phyloP scores from a whole-genome alignment of 2,329 filamentous ascomycete species.

The Sclerotinia subarctica region DNA sequence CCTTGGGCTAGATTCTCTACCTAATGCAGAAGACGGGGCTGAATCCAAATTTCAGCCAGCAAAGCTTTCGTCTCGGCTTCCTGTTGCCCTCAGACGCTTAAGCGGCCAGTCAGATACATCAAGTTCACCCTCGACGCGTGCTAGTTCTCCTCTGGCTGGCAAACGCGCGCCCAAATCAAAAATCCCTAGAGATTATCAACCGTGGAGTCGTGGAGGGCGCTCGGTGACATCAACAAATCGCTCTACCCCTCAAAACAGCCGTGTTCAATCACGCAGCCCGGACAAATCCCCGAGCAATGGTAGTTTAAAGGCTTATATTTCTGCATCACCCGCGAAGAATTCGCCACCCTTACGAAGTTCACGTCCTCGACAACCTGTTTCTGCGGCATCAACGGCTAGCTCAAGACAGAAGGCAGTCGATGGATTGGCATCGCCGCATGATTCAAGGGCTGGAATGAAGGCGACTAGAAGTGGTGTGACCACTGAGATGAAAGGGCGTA shows the following conservation, averaged over 20 bases:
- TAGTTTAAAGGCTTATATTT: constrained; percentile 71
- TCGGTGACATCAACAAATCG: constrained; percentile 26
- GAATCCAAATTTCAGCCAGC: constrained; percentile 3
- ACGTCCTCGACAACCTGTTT: constrained; percentile 74
- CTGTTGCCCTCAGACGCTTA: constrained; percentile 31
- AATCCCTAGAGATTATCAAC: constrained; percentile 29
- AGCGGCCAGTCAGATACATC: constrained; percentile 46
- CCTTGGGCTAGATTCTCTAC: neutral
- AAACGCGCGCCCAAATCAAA: constrained; percentile 41
- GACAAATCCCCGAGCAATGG: constrained; percentile 43
- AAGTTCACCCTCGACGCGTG: constrained; percentile 32
- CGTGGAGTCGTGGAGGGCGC: constrained; percentile 34
- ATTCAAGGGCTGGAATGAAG: constrained; percentile 33
- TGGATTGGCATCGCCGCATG: constrained; percentile 29
- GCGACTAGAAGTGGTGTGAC: constrained; percentile 30
- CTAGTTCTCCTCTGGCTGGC: constrained; percentile 50
- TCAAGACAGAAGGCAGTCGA: constrained; percentile 65
- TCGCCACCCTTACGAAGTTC: constrained; percentile 81
- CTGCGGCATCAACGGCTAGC: constrained; percentile 67
- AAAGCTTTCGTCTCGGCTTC: constrained; percentile 32
- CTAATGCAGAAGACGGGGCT: neutral
- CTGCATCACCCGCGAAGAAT: constrained; percentile 64
- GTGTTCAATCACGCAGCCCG: constrained; percentile 31
- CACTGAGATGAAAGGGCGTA: constrained; percentile 40
- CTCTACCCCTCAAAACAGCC: constrained; percentile 42